Percentiles rank a stretch among this genome's conserved stretches.
phyloP scores from a whole-genome alignment of 306 rosid species.

The Senna siamea region DNA sequence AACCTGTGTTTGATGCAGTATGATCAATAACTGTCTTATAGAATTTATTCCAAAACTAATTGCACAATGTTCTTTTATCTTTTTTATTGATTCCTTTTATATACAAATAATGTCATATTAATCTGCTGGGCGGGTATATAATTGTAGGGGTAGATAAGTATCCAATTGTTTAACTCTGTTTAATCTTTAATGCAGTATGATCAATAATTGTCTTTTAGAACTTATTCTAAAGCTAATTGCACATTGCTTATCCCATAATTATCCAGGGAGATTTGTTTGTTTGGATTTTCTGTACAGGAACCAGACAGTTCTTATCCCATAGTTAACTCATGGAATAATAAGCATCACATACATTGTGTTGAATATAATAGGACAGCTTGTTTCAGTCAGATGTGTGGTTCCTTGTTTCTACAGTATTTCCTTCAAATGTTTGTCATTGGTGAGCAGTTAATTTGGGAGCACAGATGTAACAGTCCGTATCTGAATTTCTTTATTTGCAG shows the following conservation, averaged over 20 bases:
- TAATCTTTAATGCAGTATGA: too few relatives aligned
- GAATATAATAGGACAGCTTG: slow-evolving; percentile 11
- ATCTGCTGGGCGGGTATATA: not conserved
- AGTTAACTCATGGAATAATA: not conserved
- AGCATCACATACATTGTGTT: slow-evolving; percentile 12
- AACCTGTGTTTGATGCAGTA: not conserved
- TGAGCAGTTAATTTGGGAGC: slow-evolving; percentile 22
- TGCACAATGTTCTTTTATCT: not conserved
- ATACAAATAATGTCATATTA: not conserved
- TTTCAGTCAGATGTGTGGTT: slow-evolving; percentile 13
- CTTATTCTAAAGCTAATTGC: too few relatives aligned
- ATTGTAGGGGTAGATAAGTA: not conserved
- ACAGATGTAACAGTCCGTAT: slow-evolving; percentile 26
- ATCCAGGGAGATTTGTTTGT: not conserved
- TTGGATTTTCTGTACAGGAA: too few relatives aligned
- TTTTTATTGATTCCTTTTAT: too few relatives aligned
- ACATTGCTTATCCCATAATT: too few relatives aligned
- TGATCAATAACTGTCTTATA: too few relatives aligned
- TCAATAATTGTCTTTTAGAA: too few relatives aligned
- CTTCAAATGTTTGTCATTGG: not conserved
- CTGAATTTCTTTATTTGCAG: slow-evolving; percentile 47
- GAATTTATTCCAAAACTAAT: not conserved
- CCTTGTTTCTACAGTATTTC: not conserved
- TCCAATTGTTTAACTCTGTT: not conserved
- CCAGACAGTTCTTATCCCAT: too few relatives aligned